Evolutionary conservation across 108 stramenopile genomes (phyloP).

Genomic region (Aurantiochytrium sp.): DNA sequence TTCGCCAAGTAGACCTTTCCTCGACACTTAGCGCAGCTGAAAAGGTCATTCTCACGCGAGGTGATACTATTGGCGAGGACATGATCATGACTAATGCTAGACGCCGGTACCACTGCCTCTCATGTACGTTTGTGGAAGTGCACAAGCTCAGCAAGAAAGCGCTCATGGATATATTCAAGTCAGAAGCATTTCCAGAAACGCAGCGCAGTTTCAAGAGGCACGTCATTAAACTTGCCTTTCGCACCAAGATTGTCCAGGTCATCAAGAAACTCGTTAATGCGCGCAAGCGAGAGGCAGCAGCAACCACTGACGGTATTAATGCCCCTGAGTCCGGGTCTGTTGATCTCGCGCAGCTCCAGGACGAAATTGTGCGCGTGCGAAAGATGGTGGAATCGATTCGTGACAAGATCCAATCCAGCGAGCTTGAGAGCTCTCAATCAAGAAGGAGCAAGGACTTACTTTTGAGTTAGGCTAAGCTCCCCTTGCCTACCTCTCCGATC

Average conservation of each 20-base stretch:
- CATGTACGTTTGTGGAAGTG: not conserved
- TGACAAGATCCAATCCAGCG: not conserved
- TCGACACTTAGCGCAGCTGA: not conserved
- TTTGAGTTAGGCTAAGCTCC: no score
- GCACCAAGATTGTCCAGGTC: not conserved
- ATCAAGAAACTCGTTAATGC: not conserved
- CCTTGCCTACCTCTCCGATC: no score
- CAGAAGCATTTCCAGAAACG: not conserved
- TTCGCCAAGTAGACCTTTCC: not conserved
- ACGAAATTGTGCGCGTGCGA: not conserved
- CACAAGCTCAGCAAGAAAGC: not conserved
- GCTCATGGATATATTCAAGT: not conserved
- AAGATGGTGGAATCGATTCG: not conserved
- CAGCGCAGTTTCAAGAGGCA: not conserved
- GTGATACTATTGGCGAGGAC: not conserved
- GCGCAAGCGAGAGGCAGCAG: not conserved
- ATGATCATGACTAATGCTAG: not conserved
- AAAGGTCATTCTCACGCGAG: conserved; percentile 1
- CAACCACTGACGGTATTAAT: not conserved
- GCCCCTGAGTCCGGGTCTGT: not conserved
- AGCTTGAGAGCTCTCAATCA: no score
- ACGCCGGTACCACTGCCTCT: not conserved
- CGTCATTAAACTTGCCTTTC: conserved; percentile 9
- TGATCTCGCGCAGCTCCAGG: not conserved
- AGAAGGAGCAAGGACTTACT: no score